Percentiles rank a stretch among this genome's conserved stretches.
phyloP scores from a whole-genome alignment of 345 rosid genomes.

The Ailanthus altissimus region DNA sequence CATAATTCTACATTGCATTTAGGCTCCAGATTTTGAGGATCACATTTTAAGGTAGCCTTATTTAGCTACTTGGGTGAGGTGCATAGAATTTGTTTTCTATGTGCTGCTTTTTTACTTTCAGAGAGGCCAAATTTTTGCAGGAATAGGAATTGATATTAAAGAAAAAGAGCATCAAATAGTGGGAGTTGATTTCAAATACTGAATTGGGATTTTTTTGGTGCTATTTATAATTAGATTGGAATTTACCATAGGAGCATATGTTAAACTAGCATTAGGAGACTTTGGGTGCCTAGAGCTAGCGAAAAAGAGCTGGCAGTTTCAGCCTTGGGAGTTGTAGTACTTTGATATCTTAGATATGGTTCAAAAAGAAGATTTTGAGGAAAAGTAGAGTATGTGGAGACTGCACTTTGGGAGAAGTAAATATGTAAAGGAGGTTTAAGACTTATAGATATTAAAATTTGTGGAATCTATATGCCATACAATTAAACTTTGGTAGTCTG shows the following conservation, averaged over 20 bases:
- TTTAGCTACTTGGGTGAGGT: neutral
- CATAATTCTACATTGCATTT: constrained; percentile 3
- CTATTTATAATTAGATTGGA: neutral
- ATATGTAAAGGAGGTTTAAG: neutral
- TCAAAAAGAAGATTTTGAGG: too few relatives aligned
- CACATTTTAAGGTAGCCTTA: neutral
- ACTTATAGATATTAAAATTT: neutral
- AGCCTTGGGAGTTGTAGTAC: neutral
- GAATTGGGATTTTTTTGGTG: neutral
- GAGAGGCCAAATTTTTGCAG: too few relatives aligned
- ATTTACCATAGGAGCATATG: neutral
- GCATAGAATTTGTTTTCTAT: too few relatives aligned
- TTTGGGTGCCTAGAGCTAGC: neutral
- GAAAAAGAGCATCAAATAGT: neutral
- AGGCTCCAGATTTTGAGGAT: constrained; percentile 4
- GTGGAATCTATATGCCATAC: neutral
- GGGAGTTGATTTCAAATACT: neutral
- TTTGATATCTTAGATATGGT: neutral
- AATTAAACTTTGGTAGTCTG: neutral
- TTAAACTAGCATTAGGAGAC: constrained; percentile 1
- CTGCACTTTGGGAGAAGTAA: neutral
- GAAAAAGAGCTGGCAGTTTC: neutral
- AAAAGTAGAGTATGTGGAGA: neutral
- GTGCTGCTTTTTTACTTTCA: too few relatives aligned
- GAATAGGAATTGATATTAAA: too few relatives aligned